phyloP scores from a whole-genome alignment of 441 rosid species.

The Geranium incanum region DNA sequence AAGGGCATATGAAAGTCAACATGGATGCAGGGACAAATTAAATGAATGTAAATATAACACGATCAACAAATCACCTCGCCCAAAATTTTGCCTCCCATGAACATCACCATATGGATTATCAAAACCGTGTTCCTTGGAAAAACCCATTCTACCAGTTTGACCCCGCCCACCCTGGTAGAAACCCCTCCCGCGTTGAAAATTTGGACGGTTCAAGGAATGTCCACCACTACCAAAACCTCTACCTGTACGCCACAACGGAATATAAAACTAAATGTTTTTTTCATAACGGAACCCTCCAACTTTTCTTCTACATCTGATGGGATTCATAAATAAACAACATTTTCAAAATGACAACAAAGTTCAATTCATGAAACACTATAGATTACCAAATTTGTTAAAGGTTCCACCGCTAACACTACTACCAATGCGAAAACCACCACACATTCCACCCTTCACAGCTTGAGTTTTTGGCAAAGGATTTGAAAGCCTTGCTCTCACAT shows the following conservation, averaged over 20 bases:
- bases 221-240: conserved; percentile 39
- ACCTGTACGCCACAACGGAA: conserved; percentile 29
- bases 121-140: conserved; percentile 28
- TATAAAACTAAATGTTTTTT: conserved; percentile 2
- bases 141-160: conserved; percentile 32
- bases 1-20: conserved; percentile 9
- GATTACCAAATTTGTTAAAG: conserved; percentile 46
- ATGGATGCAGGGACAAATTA: not conserved
- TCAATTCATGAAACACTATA: not conserved
- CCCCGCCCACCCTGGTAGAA: conserved; percentile 35
- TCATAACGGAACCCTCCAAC: not conserved
- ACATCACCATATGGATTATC: conserved; percentile 26
- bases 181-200: conserved; percentile 36
- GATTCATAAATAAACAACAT: not conserved
- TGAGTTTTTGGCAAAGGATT: conserved; percentile 68
- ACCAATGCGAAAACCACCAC: conserved; percentile 53
- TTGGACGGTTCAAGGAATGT: conserved; percentile 29
- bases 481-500: conserved; percentile 56
- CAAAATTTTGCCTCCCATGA: conserved; percentile 35
- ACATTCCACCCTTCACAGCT: conserved; percentile 62
- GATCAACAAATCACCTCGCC: conserved; percentile 25
- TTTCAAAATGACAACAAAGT: not conserved
- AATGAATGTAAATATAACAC: not conserved
- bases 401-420: conserved; percentile 28
- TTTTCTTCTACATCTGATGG: not conserved